These are phyloP conservation scores for Carnegiea gigantea DNA, from an alignment of 179 eudicot genomes.

Conservation along the genomic window DNA sequence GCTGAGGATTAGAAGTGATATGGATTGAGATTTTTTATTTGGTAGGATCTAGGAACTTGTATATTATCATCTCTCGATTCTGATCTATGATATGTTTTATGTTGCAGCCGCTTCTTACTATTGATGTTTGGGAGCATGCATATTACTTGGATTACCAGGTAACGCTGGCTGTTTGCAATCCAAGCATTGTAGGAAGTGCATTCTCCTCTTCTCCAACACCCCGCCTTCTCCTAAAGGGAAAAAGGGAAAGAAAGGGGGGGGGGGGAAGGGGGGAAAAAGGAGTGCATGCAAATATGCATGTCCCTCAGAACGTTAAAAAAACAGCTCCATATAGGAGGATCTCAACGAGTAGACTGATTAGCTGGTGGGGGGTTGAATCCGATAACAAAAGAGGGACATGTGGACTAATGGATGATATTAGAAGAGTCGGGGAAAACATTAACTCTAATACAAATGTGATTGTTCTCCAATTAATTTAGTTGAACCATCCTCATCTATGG, in stretches of 20 bases:
- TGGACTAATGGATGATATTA: too few species aligned
- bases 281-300: too few species aligned
- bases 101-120: slow-evolving; percentile 88
- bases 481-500: too few species aligned
- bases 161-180: slow-evolving; percentile 10
- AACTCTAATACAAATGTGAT: too few species aligned
- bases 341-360: too few species aligned
- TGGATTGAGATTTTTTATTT: slow-evolving; percentile 6
- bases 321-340: too few species aligned
- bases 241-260: not conserved
- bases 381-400: too few species aligned
- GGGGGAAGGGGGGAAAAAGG: not conserved
- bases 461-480: too few species aligned
- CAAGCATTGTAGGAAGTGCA: not conserved
- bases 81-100: slow-evolving; percentile 22
- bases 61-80: not conserved
- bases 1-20: not conserved
- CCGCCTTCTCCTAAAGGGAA: not conserved
- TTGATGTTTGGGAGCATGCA: slow-evolving; percentile 99
- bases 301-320: too few species aligned
- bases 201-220: too few species aligned
- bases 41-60: not conserved
- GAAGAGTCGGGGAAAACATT: too few species aligned
- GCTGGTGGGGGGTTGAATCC: too few species aligned
- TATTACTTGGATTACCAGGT: slow-evolving; percentile 95